These are phyloP conservation scores for Tylopilus cervinicoccineus DNA, from an alignment of 768 basidiomycete genomes.

Conservation along the genomic window DNA sequence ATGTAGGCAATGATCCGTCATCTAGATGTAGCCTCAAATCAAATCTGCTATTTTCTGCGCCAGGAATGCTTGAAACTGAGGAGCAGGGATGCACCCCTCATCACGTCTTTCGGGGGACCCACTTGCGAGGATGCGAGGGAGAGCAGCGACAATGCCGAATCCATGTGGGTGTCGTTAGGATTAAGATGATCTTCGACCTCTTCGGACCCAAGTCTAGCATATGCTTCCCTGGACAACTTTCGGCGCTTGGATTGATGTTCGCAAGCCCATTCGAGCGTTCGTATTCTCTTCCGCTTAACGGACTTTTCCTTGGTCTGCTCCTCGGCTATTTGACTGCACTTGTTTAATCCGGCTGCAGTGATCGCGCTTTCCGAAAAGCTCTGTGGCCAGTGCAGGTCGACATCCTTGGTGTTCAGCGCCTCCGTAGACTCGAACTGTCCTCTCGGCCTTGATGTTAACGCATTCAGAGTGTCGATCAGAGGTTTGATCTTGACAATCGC, in stretches of 20 bases:
- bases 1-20: slow-evolving; percentile 20
- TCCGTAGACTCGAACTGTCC: not conserved
- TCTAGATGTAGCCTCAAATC: slow-evolving; percentile 19
- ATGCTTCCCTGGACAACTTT: slow-evolving; percentile 21
- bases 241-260: slow-evolving; percentile 37
- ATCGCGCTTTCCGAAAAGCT: not conserved
- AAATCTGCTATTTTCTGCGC: slow-evolving; percentile 19
- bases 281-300: slow-evolving; percentile 20
- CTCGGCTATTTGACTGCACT: not conserved
- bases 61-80: slow-evolving; percentile 29
- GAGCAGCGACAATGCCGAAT: slow-evolving; percentile 29
- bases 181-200: slow-evolving; percentile 12
- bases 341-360: not conserved
- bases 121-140: slow-evolving; percentile 22
- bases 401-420: not conserved
- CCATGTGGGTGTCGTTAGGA: slow-evolving; percentile 12
- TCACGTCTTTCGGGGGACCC: slow-evolving; percentile 19
- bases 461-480: slow-evolving; percentile 16
- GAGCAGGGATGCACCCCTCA: slow-evolving; percentile 27
- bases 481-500: slow-evolving; percentile 23
- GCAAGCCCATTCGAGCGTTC: slow-evolving; percentile 45
- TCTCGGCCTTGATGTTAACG: slow-evolving; percentile 10
- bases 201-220: slow-evolving; percentile 15
- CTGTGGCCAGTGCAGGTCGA: not conserved
- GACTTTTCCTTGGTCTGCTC: slow-evolving; percentile 9